phyloP scores from a whole-genome alignment of 495 filamentous ascomycete genomes.

The Tuber microsphaerosporum region DNA sequence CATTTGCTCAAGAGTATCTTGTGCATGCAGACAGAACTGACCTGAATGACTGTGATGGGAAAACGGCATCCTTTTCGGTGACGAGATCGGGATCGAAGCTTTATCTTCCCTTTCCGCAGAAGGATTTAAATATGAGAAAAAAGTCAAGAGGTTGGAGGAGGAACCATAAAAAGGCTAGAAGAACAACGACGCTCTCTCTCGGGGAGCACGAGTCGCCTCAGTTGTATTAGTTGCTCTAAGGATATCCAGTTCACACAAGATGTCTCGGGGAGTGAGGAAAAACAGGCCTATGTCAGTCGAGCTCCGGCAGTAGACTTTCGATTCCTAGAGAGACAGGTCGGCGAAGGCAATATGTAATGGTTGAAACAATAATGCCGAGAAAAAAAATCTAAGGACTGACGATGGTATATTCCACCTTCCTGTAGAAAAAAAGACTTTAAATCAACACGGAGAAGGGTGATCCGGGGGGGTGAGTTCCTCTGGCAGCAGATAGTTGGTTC shows the following conservation, averaged over 20 bases:
- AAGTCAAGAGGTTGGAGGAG: neutral
- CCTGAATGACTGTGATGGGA: constrained; percentile 98
- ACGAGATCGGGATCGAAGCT: neutral
- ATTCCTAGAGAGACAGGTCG: neutral
- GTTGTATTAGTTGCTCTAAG: neutral
- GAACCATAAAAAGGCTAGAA: neutral
- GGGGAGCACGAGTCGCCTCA: neutral
- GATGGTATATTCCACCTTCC: neutral
- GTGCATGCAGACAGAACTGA: constrained; percentile 91
- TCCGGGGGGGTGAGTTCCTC: neutral
- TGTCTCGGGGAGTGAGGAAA: neutral
- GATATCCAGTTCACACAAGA: neutral
- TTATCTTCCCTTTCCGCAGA: neutral
- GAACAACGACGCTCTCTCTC: neutral
- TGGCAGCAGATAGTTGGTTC: neutral
- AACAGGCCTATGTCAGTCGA: neutral
- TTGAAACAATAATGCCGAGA: neutral
- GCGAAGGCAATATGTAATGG: neutral
- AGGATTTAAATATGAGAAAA: neutral
- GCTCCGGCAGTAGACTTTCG: neutral
- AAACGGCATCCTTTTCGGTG: constrained; percentile 65
- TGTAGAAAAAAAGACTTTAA: neutral
- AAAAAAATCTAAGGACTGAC: neutral
- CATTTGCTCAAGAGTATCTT: constrained; percentile 74
- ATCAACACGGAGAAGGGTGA: neutral